Percentiles rank a stretch among this genome's conserved stretches.
phyloP scores from a whole-genome alignment of 208 protist genomes.

The Trichomonas tenax region DNA sequence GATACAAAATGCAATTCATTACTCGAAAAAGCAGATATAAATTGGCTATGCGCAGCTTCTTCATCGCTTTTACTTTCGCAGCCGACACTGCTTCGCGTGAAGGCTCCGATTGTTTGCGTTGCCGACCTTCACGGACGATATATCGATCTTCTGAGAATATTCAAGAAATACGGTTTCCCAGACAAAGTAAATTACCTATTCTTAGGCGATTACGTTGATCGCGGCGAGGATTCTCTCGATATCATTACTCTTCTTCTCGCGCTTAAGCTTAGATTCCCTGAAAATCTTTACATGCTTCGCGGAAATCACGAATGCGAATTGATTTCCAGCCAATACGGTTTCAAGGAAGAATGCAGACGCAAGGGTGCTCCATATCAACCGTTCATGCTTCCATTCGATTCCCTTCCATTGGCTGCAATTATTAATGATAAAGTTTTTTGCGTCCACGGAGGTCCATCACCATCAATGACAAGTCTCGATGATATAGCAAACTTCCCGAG shows the following conservation, averaged over 20 bases:
- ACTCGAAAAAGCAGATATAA: neutral
- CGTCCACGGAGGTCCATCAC: neutral
- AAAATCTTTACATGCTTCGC: conserved; percentile 63
- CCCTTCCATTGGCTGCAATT: conserved; percentile 57
- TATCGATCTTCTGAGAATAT: conserved; percentile 1
- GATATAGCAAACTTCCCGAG: neutral
- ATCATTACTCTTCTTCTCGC: neutral
- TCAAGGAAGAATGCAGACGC: conserved; percentile 69
- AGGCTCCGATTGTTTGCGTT: neutral
- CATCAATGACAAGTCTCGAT: neutral
- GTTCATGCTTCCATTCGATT: conserved; percentile 64
- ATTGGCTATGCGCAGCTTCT: neutral
- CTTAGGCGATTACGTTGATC: conserved; percentile 6
- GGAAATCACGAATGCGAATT: conserved; percentile 76
- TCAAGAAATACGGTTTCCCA: neutral
- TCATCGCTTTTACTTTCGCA: neutral
- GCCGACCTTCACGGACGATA: neutral
- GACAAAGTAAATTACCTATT: neutral
- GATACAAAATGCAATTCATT: neutral
- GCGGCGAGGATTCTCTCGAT: neutral
- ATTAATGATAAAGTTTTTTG: conserved; percentile 30
- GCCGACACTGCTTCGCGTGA: neutral
- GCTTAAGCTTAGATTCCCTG: conserved; percentile 48
- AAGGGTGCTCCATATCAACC: conserved; percentile 61
- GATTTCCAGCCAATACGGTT: conserved; percentile 74